Evolutionary conservation across 108 stramenopile species (phyloP), one percentile per base, ranked within the genome.

Genomic region (Nannochloropsis granulata): DNA sequence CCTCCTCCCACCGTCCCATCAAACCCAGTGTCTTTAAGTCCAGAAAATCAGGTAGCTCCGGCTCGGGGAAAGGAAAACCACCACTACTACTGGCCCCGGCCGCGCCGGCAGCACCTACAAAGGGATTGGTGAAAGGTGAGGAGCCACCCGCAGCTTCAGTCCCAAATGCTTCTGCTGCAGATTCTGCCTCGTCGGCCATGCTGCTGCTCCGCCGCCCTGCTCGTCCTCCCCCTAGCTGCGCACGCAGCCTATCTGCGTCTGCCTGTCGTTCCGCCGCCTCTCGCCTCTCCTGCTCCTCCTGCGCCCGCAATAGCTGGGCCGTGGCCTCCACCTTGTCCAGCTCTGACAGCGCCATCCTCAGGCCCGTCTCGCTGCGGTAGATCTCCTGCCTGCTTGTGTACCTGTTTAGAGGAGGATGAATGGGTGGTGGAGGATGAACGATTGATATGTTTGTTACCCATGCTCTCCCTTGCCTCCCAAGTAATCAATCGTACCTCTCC

Each of bases 21-120:
- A 87, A 83, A 10, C 87, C 87, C 26, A 87, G 34, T 23, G 81
- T 87, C 87, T 87, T 83, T 12, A 87, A 80, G 78, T 87, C 82
- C 23, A 87, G 82, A 19, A 84, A 83, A 71, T 71, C 56, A n/a
- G 56, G 56, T n/a, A 71, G n/a, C 21, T 71, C 56, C 56, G 56
- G 56, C n/a, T 71, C 21, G 56, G n/a, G n/a, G n/a, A n/a, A 71
- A n/a, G 56, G n/a, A 71, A 71, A 71, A 71, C 16, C 21, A 16
- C 56, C 56, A n/a, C 2, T 10, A n/a, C 21, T n/a, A 71, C 16
- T 1, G 56, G 16, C 56, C n/a, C 56, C n/a, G 56, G n/a, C 16
- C 56, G 7, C 11, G 56, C 56, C n/a, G 56, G 56, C 16, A 71
- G 16, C 21, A 71, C 21, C n/a, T 10, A n/a, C 16, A n/a, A n/a